A percentile compares a stretch with the other conserved stretches of the same genome.
These are phyloP conservation scores for Aspergillus proliferans DNA, from an alignment of 2,329 filamentous ascomycete species.

Conservation along the genomic window DNA sequence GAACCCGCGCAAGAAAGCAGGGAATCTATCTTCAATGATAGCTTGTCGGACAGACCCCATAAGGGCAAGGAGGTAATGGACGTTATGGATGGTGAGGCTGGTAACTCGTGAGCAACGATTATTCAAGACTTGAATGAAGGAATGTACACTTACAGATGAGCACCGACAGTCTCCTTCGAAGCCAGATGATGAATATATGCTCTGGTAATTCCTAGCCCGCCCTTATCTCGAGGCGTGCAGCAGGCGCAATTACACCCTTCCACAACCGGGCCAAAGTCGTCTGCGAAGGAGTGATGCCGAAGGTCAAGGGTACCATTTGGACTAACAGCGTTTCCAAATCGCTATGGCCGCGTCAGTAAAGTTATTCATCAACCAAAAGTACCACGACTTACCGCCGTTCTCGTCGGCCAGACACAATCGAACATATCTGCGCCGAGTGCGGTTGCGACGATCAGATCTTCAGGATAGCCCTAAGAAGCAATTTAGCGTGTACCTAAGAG, in stretches of 20 bases:
- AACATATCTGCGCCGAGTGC: constrained; percentile 98
- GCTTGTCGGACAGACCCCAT: constrained; percentile 71
- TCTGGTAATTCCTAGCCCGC: constrained; percentile 72
- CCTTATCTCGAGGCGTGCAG: constrained; percentile 61
- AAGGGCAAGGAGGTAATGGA: constrained; percentile 81
- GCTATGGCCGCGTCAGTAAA: constrained; percentile 32
- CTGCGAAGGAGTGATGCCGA: constrained; percentile 65
- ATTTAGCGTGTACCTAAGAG: background rate
- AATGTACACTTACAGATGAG: constrained; percentile 50
- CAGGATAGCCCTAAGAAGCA: constrained; percentile 67
- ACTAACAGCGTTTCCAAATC: constrained; percentile 93
- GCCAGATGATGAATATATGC: constrained; percentile 89
- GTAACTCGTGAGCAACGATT: constrained; percentile 11
- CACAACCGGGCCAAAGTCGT: constrained; percentile 79
- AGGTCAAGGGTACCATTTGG: constrained; percentile 75
- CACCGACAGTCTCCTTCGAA: constrained; percentile 90
- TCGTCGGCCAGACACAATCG: constrained; percentile 96
- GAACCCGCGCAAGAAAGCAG: constrained; percentile 69
- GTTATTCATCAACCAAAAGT: background rate
- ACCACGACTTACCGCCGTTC: constrained; percentile 62
- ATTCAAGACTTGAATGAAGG: too few relatives aligned
- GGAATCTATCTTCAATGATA: constrained; percentile 75
- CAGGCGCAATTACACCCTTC: constrained; percentile 73
- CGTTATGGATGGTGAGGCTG: constrained; percentile 88
- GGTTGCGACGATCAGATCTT: constrained; percentile 88